phyloP scores from a whole-genome alignment of 768 basidiomycete genomes.

The Suillus plorans region DNA sequence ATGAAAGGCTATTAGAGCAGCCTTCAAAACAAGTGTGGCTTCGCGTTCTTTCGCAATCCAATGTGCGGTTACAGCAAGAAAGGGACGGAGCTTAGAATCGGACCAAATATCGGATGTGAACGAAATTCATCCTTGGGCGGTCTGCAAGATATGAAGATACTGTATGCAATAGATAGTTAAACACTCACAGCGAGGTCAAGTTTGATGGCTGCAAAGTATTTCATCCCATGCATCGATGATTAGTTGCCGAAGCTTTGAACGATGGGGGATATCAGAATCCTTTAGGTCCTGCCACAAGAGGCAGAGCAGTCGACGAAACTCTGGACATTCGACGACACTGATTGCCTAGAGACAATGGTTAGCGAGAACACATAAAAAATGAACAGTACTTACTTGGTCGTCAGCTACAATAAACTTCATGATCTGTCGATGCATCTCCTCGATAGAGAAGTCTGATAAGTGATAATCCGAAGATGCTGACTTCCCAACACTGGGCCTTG shows the following conservation, averaged over 20 bases:
- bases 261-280: constrained; percentile 14
- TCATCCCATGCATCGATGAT: not conserved
- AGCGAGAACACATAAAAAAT: too few species aligned
- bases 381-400: too few species aligned
- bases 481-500: too few species aligned
- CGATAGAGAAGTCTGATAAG: too few species aligned
- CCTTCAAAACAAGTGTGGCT: too few species aligned
- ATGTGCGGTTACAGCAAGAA: constrained; percentile 35
- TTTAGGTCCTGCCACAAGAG: constrained; percentile 1
- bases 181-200: constrained; percentile 2
- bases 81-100: constrained; percentile 21
- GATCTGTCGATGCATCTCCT: too few species aligned
- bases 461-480: too few species aligned
- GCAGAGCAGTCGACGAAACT: not conserved
- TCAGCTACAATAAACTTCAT: too few species aligned
- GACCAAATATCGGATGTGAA: constrained; percentile 38
- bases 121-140: constrained; percentile 7
- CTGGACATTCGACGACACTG: too few species aligned
- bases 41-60: constrained; percentile 13
- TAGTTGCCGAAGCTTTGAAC: constrained; percentile 2
- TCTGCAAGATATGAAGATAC: not conserved
- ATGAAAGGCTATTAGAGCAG: too few species aligned
- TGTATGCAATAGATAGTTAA: not conserved
- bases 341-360: too few species aligned
- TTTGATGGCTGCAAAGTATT: constrained; percentile 6